Evolutionary conservation across 2,329 filamentous ascomycete species (phyloP).

Genomic region (Elsinoe necatrix): DNA sequence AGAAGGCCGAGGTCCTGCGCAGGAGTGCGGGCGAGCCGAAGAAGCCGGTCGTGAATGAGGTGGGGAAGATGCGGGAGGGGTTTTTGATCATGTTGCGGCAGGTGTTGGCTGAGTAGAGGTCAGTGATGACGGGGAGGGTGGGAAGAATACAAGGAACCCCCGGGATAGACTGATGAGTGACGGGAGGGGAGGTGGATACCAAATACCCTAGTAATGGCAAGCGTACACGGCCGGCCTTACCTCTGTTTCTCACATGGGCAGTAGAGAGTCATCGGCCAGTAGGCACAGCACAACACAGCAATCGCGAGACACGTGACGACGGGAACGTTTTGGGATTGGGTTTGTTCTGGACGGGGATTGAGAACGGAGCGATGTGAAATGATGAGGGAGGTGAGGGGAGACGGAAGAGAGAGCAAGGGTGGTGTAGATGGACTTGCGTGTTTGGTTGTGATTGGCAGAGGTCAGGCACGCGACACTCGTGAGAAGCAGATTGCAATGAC

Average conservation of each 20-base stretch:
- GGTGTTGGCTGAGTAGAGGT: slow-evolving; percentile 26
- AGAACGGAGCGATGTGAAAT: background rate
- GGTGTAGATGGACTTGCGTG: background rate
- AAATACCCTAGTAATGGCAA: no score
- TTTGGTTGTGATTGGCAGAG: background rate
- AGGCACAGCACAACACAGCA: no score
- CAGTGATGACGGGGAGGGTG: background rate
- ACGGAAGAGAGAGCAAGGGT: background rate
- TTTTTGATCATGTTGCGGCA: slow-evolving; percentile 31
- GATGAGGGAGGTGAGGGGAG: background rate
- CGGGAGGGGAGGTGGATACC: background rate
- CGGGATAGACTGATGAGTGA: background rate
- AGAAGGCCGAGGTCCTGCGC: slow-evolving; percentile 65
- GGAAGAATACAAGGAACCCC: background rate
- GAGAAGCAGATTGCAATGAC: no score
- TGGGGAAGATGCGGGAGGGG: slow-evolving; percentile 28
- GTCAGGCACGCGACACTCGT: background rate
- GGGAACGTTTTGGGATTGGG: background rate
- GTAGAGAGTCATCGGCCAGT: background rate
- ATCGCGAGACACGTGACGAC: background rate
- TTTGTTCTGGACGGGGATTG: background rate
- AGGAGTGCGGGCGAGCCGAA: slow-evolving; percentile 31
- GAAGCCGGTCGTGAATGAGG: slow-evolving; percentile 30
- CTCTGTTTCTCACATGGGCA: no score
- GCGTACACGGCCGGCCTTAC: no score